Evolutionary conservation across 2,329 filamentous ascomycete genomes (phyloP), one percentile per base, ranked within the genome.

Genomic region (Cladophialophora exuberans): DNA sequence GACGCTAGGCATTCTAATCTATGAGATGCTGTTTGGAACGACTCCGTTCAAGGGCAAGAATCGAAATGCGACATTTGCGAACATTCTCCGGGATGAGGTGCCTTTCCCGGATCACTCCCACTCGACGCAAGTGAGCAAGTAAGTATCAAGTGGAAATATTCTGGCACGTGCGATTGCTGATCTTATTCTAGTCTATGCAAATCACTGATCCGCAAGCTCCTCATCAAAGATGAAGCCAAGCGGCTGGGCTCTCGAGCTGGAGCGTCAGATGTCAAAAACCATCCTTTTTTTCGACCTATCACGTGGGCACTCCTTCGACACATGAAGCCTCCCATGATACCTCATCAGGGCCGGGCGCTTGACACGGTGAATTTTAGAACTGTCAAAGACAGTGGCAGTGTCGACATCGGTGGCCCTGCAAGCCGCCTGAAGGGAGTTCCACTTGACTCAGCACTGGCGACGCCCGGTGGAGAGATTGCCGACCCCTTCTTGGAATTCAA

Each of bases 41-140:
- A 99, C 94, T 0, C 94, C 94, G 1, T 99, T 99, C 82, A 99
- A 99, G 79, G 94, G 94, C 65, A 97, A 99, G 83, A 99, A 97
- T 73, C 85, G 94, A 33, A 99, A 97, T 67, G 91, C 92, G 11
- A 99, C 94, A 0, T 99, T 99, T 76, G 93, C 92, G 58, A 99
- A 97, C 70, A 99, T 99, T 64, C 74, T 99, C 60, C 82, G 92
- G 49, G 94, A 99, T 71, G 94, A 99, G 63, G 94, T 97, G 58
- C 89, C 90, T 4, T 99, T 99, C 74, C 92, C 94, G 0, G 94
- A 99, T 66, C 88, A 94, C 64, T 83, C 87, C 23, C 88, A 89
- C 28, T 81, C 85, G 20, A 90, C 91, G 4, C 89, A 90, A 70
- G 89, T 96, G 55, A 96, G 92, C 54, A 96, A 93, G 93, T 97